Conservation (phyloP, 768 basidiomycete species). For the Termitomyces sp. region DNA sequence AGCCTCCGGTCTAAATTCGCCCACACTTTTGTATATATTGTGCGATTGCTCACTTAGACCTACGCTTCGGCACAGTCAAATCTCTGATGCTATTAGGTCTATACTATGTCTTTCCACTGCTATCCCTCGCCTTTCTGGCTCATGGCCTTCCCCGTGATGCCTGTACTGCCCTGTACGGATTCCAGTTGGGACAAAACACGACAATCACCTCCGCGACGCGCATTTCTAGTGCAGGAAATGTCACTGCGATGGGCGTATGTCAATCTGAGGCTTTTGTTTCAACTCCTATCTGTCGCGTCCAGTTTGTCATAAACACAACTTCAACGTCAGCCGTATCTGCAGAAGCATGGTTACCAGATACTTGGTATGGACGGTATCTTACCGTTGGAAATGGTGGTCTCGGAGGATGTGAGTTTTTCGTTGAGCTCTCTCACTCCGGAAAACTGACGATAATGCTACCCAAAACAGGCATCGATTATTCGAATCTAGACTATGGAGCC, state of each 20-base stretch:
- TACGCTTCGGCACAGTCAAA: not conserved
- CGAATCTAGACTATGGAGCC: constrained; percentile 2
- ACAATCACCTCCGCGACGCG: not conserved
- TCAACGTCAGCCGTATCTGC: not conserved
- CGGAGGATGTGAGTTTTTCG: constrained; percentile 2
- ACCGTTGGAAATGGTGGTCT: constrained; percentile 6
- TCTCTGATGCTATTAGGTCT: not conserved
- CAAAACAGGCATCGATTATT: constrained; percentile 5
- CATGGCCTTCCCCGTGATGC: not conserved
- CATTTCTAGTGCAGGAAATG: not conserved
- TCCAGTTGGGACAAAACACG: not conserved
- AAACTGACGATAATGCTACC: not conserved
- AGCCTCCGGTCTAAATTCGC: not conserved
- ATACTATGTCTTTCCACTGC: not conserved
- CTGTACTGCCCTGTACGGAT: not conserved
- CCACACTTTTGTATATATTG: not conserved
- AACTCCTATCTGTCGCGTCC: constrained; percentile 3
- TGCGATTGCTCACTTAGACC: not conserved
- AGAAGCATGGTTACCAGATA: constrained; percentile 10
- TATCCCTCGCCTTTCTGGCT: not conserved
- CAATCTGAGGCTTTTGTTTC: not conserved
- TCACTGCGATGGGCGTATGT: not conserved
- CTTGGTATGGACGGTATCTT: constrained; percentile 7
- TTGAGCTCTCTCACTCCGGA: not conserved
- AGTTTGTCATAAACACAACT: constrained; percentile 5